These are phyloP conservation scores for Stevia rebaudiana DNA, from an alignment of 140 eudicot genomes.

Conservation along the genomic window DNA sequence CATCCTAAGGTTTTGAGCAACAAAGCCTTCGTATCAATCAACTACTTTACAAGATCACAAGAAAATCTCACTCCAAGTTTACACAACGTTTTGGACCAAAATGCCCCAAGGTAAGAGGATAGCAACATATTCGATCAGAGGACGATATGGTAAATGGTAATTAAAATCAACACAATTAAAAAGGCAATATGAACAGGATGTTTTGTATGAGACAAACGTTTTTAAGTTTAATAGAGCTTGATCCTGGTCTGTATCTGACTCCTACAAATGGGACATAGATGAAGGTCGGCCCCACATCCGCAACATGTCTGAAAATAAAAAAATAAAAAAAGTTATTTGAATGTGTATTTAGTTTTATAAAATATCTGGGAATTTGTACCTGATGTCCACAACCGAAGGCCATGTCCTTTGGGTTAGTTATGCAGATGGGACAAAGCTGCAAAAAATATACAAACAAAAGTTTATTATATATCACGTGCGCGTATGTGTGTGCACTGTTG, in stretches of 20 bases:
- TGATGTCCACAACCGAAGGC: slow-evolving; percentile 97
- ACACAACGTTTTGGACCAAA: slow-evolving; percentile 12
- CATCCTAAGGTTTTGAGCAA: slow-evolving; percentile 20
- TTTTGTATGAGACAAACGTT: not conserved
- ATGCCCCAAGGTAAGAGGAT: not conserved
- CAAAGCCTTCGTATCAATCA: slow-evolving; percentile 14
- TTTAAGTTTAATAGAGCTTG: slow-evolving; percentile 55
- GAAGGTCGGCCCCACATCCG: slow-evolving; percentile 73
- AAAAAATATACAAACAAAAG: slow-evolving; percentile 4
- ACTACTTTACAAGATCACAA: slow-evolving; percentile 26
- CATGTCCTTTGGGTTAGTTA: slow-evolving; percentile 60
- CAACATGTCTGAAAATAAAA: slow-evolving; percentile 69
- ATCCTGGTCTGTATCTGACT: slow-evolving; percentile 63
- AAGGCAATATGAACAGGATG: slow-evolving; percentile 18
- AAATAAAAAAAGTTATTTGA: not conserved
- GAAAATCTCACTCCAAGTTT: slow-evolving; percentile 18
- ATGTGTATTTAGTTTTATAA: not conserved
- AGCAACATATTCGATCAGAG: slow-evolving; percentile 8
- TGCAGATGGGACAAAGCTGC: slow-evolving; percentile 88
- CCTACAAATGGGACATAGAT: slow-evolving; percentile 78
- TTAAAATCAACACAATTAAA: not conserved
- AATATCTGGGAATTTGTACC: slow-evolving; percentile 28
- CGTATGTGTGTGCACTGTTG: not conserved
- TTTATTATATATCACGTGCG: not conserved
- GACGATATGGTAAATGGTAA: not conserved